These are phyloP conservation scores for Diaporthe vaccinii DNA, from an alignment of 2,329 filamentous ascomycete species.

Conservation along the genomic window DNA sequence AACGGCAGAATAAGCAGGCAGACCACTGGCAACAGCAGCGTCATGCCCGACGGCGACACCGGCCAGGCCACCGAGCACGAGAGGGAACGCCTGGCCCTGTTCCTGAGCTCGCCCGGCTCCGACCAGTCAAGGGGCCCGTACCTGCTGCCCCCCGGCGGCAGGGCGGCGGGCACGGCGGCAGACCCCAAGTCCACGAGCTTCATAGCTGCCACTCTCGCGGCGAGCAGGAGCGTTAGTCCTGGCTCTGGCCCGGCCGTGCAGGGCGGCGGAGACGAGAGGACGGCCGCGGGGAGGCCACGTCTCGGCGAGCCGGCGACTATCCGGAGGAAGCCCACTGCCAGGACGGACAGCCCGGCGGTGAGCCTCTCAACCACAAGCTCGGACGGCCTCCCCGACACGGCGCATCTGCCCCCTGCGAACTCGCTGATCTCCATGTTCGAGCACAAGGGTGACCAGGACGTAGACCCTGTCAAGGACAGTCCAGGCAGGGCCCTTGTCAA, in stretches of 20 bases:
- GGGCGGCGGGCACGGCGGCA: slow-evolving; percentile 39
- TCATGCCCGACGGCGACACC: slow-evolving; percentile 25
- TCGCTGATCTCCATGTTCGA: slow-evolving; percentile 80
- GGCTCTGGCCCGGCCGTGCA: slow-evolving; percentile 55
- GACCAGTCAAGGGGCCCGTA: slow-evolving; percentile 31
- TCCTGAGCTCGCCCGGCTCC: slow-evolving; percentile 41
- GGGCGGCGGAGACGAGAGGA: slow-evolving; percentile 26
- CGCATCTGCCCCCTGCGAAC: slow-evolving; percentile 71
- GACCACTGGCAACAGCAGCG: slow-evolving; percentile 54
- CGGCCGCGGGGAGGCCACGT: slow-evolving; percentile 45
- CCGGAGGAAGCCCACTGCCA: slow-evolving; percentile 39
- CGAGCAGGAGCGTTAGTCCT: slow-evolving; percentile 70
- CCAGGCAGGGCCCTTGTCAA: slow-evolving; percentile 6
- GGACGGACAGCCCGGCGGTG: slow-evolving; percentile 48
- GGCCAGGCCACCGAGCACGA: slow-evolving; percentile 43
- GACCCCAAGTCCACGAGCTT: slow-evolving; percentile 69
- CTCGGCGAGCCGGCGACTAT: slow-evolving; percentile 37
- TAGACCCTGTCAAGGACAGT: slow-evolving; percentile 52
- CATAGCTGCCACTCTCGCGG: slow-evolving; percentile 73
- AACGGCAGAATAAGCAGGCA: slow-evolving; percentile 50
- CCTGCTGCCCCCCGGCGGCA: slow-evolving; percentile 37
- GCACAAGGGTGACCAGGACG: slow-evolving; percentile 51
- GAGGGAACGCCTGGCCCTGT: slow-evolving; percentile 47
- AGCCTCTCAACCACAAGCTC: slow-evolving; percentile 47
- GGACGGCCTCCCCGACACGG: slow-evolving; percentile 63